phyloP scores from a whole-genome alignment of 257 asterid species.

The Coffea canephora region DNA sequence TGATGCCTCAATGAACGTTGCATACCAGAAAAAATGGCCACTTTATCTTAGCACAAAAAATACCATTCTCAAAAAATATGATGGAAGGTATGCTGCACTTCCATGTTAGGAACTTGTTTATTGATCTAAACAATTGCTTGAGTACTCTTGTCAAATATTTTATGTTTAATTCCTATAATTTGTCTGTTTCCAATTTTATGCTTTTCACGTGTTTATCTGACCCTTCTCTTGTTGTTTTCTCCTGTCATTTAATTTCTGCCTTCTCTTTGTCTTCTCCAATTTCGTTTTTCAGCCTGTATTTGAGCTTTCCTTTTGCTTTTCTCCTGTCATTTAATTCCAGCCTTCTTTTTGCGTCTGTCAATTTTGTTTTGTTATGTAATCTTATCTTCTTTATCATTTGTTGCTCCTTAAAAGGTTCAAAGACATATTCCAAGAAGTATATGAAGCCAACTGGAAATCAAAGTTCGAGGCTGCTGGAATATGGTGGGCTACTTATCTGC shows the following conservation, averaged over 20 bases:
- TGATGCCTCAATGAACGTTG: conserved; percentile 92
- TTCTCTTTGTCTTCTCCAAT: neutral
- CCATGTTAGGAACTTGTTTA: neutral
- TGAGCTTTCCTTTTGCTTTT: neutral
- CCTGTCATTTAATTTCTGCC: neutral
- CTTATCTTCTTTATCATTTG: neutral
- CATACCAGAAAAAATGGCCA: conserved; percentile 94
- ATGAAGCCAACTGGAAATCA: conserved; percentile 77
- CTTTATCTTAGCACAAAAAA: conserved; percentile 97
- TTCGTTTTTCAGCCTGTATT: conserved; percentile 5
- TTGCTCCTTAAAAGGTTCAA: conserved; percentile 60
- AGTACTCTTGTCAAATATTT: neutral
- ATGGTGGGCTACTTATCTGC: conserved; percentile 49
- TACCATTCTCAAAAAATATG: conserved; percentile 94
- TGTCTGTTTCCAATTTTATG: neutral
- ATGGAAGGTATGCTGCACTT: conserved; percentile 66
- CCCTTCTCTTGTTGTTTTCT: neutral
- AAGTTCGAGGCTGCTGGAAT: conserved; percentile 89
- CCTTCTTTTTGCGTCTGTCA: too few species aligned
- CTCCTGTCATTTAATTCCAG: conserved; percentile 8
- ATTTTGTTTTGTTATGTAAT: too few species aligned
- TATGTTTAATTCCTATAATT: neutral
- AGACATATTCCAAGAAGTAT: conserved; percentile 96
- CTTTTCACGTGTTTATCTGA: neutral
- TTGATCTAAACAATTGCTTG: neutral